Base-by-base conservation (phyloP, 2,329 filamentous ascomycete species). In the Tolypocladium tundrense region DNA sequence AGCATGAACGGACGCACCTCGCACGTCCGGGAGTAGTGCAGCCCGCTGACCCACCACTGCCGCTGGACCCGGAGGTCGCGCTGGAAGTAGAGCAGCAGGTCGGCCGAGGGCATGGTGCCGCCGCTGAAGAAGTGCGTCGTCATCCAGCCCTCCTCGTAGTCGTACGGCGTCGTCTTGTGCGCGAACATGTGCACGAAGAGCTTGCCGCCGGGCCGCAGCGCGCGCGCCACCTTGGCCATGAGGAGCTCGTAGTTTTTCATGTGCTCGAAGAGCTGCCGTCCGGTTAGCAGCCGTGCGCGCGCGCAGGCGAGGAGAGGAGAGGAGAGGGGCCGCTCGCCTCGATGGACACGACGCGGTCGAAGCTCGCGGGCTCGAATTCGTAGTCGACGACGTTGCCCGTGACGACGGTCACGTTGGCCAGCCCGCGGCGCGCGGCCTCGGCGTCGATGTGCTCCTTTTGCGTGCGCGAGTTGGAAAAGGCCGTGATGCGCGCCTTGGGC, bases 181-280 rank as follows among this genome's bases (percentile, higher is more conserved):
- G 77, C 77, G 65, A 89, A 88, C 56, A 87, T 82, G 64, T 89
- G 86, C 58, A 88, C 82, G 65, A 89, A 88, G 16, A 88, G 74
- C 71, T 88, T 87, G 5, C 86, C 87, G 1, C 77, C 76, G 0
- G 83, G 80, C 62, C 81, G 85, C 57, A 89, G 73, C 3, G 84
- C 78, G 37, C 78, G 74, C 4, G 77, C 67, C 19, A 88, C 72
- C 69, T 89, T 89, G 50, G 79, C 77, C 73, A 89, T 81, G 31
- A 89, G 78, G 14, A 83, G 73, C 61, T 86, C 80, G 70, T 89
- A 88, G 69, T 89, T 89, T 69, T 89, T 89, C 86, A 89, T 88
- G 70, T 89, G 87, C 68, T 89, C 86, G 66, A 90, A 88, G 14
- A 89, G 76, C 77, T 88, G 21, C 10, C 4, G 10, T 16, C 21